These are phyloP conservation scores for Scutellaria galericulata DNA, from an alignment of 257 asterid genomes.

Conservation along the genomic window DNA sequence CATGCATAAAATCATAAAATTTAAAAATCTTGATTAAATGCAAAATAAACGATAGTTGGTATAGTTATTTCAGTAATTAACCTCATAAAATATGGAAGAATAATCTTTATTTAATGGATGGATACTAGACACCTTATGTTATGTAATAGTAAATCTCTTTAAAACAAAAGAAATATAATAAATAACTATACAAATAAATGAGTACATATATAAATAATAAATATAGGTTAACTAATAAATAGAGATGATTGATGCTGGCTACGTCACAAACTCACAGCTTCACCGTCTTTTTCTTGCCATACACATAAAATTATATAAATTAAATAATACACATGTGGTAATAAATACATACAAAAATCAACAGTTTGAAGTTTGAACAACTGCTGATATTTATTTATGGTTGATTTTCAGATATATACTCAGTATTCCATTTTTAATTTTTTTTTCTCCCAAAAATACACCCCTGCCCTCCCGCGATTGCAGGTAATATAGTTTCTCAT, in stretches of 20 bases:
- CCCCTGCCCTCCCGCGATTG: slow-evolving; percentile 37
- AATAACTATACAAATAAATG: too few species aligned
- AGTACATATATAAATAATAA: too few species aligned
- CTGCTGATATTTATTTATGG: slow-evolving; percentile 38
- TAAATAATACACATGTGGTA: slow-evolving; percentile 27
- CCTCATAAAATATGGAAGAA: too few species aligned
- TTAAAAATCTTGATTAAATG: too few species aligned
- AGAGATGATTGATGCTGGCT: not conserved
- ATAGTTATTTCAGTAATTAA: too few species aligned
- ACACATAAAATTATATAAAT: not conserved
- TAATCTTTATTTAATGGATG: too few species aligned
- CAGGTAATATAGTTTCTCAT: slow-evolving; percentile 41
- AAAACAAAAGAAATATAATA: too few species aligned
- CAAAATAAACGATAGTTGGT: too few species aligned
- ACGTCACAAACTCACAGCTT: slow-evolving; percentile 28
- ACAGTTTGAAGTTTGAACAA: slow-evolving; percentile 15
- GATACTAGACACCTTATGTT: too few species aligned
- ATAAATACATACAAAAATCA: slow-evolving; percentile 16
- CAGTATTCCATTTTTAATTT: not conserved
- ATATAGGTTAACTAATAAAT: not conserved
- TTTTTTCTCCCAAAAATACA: slow-evolving; percentile 23
- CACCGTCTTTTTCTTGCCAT: slow-evolving; percentile 24
- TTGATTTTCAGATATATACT: slow-evolving; percentile 5
- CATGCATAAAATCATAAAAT: too few species aligned
- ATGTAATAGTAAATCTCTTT: too few species aligned